Base-by-base conservation (phyloP, 805 yeast genomes). In the Novakomyces olei region DNA sequence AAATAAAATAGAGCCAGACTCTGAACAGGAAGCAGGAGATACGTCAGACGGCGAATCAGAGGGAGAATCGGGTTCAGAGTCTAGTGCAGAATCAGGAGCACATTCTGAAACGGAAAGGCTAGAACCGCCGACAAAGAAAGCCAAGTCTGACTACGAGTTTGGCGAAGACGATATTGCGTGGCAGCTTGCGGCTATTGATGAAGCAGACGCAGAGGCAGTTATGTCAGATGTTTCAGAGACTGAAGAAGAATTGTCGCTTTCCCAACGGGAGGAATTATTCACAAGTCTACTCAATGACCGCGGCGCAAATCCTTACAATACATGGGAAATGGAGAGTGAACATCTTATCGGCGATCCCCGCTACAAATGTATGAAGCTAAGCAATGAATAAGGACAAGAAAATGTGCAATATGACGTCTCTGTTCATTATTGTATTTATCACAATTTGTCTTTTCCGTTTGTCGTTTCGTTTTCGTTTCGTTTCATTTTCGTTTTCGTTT, bases 281-380 rank as follows among this genome's bases (percentile, higher is more conserved):
- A 34, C 44, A 4, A 37, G 44, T 5, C 40, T 68, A 25, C 47
- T 69, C 6, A 44, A 45, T 3, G 49, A 43, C 6, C 29, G 42
- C 15, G 18, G 45, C 0, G 37, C 63, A 7, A 57, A 67, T 40
- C 67, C 69, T 0, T 61, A 44, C 35, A 50, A 60, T 2, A 41
- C 61, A 0, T 69, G 72, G 73, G 59, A 58, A n/a, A n/a, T n/a
- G n/a, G n/a, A n/a, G n/a, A n/a, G n/a, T n/a, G n/a, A n/a, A n/a
- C n/a, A n/a, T n/a, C n/a, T n/a, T n/a, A n/a, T n/a, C n/a, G n/a
- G n/a, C n/a, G n/a, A n/a, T n/a, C n/a, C n/a, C n/a, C n/a, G n/a
- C n/a, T n/a, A n/a, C n/a, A n/a, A n/a, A n/a, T n/a, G n/a, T n/a
- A n/a, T n/a, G n/a, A n/a, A n/a, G n/a, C n/a, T n/a, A n/a, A n/a